Conservation (phyloP, 2,329 filamentous ascomycete species). For the Exophiala alcalophila region DNA sequence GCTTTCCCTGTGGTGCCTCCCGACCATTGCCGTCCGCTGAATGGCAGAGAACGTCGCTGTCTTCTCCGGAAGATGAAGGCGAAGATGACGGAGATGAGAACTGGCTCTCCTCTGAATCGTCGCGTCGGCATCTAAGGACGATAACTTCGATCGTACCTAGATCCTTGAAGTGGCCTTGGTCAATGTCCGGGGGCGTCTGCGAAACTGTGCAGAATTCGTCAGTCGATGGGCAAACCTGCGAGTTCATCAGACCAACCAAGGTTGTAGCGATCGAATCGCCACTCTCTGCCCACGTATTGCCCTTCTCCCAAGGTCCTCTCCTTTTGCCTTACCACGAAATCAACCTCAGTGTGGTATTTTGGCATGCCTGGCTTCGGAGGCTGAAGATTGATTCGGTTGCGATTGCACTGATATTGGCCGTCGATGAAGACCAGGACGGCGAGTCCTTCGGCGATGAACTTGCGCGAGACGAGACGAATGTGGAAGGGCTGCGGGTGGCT, state of each 20-base stretch:
- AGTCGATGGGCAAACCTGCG: constrained; percentile 16
- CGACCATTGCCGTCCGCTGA: no score
- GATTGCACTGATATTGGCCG: constrained; percentile 57
- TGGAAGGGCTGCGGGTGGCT: constrained; percentile 43
- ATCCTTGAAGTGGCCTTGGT: constrained; percentile 29
- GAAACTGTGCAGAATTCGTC: constrained; percentile 25
- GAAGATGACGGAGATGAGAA: constrained; percentile 23
- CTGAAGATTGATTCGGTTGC: constrained; percentile 47
- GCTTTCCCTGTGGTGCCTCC: no score
- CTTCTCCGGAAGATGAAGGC: constrained; percentile 24
- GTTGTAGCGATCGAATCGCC: constrained; percentile 52
- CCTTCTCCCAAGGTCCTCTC: constrained; percentile 49
- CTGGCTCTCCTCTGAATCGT: constrained; percentile 9
- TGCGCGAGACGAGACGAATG: constrained; percentile 48
- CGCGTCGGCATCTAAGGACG: constrained; percentile 32
- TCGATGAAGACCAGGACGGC: constrained; percentile 58
- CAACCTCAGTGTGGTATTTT: constrained; percentile 40
- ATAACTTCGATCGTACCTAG: constrained; percentile 35
- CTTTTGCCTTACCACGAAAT: constrained; percentile 54
- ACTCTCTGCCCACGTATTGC: constrained; percentile 50
- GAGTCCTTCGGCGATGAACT: constrained; percentile 53
- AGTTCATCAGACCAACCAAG: constrained; percentile 40
- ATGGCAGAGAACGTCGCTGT: no score
- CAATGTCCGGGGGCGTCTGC: constrained; percentile 18
- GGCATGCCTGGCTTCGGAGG: constrained; percentile 32